These are phyloP conservation scores for Biscogniauxia mediterranea DNA, from an alignment of 2,329 filamentous ascomycete species.

Conservation along the genomic window DNA sequence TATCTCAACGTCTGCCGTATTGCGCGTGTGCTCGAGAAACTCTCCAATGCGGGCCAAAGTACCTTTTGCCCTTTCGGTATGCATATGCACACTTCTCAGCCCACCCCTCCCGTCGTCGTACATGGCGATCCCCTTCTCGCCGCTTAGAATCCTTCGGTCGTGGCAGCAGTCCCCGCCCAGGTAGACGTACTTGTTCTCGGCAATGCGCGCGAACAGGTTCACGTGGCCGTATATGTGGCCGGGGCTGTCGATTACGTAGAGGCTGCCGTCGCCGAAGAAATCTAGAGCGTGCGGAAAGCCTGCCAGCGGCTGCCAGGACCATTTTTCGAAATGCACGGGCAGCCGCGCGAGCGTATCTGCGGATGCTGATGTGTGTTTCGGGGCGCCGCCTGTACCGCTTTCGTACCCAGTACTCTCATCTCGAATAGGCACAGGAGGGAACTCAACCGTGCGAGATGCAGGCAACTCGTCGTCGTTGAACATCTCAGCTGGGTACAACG, in stretches of 20 bases:
- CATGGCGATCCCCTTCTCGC: conserved; percentile 50
- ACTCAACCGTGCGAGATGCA: conserved; percentile 38
- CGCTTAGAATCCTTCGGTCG: conserved; percentile 47
- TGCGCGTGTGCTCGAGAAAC: conserved; percentile 33
- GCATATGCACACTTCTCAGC: conserved; percentile 48
- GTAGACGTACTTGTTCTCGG: conserved; percentile 42
- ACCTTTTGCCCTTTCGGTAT: conserved; percentile 42
- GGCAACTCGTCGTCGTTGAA: conserved; percentile 33
- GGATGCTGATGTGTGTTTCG: conserved; percentile 20
- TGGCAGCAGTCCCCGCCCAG: conserved; percentile 55
- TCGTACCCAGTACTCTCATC: conserved; percentile 9
- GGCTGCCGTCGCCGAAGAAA: conserved; percentile 43
- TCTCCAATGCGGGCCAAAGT: conserved; percentile 41
- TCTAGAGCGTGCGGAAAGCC: conserved; percentile 46
- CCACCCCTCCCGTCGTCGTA: conserved; percentile 46
- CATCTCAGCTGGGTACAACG: conserved; percentile 28
- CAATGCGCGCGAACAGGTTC: conserved; percentile 45
- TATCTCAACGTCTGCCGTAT: conserved; percentile 41
- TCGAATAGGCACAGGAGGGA: conserved; percentile 33
- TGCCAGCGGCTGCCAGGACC: conserved; percentile 41
- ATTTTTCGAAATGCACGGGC: conserved; percentile 20
- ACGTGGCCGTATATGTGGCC: conserved; percentile 52
- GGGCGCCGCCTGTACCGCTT: conserved; percentile 5
- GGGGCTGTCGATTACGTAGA: conserved; percentile 48
- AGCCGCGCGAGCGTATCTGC: conserved; percentile 14